Base-by-base conservation (phyloP, 208 protist genomes). In the Borovskyia barvae region DNA sequence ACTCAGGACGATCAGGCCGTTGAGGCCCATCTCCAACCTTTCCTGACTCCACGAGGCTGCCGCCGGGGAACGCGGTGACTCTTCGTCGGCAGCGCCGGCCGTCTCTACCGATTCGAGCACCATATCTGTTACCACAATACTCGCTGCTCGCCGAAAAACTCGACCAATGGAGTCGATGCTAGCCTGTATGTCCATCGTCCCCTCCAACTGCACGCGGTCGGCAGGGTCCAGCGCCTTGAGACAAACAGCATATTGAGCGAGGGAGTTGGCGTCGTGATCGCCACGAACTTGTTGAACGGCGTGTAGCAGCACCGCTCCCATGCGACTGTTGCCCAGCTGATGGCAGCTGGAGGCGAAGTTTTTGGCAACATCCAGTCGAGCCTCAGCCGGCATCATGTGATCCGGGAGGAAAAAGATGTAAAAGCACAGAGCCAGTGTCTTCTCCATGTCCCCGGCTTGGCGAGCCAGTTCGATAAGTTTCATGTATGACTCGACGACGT, bases 1-100 rank as follows among this genome's bases (percentile, higher is more conserved):
- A 64, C 79, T 92, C 14, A 92, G 74, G 50, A 74, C 76, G 42
- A 89, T 87, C 43, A 89, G 75, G n/a, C 67, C 67, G 48, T 70
- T 87, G 24, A 87, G 66, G 32, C 75, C 77, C 15, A 42, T 43
- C 7, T 50, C 42, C 17, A 68, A 4, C 8, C 68, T 43, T 17
- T 46, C 53, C 5, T 30, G 58, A 40, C 53, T 46, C 58, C 62
- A 63, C 20, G 14, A 53, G 19, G 58, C 1, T 35, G 25, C 12
- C 4, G 39, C 1, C 11, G 22, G 6, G 3, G 26, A 48, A 58
- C 40, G 41, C 22, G 14, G 50, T 30, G 12, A 6, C 35, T 14
- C 22, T 20, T 56, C 17, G 30, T 36, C 33, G 50, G 5, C 36
- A 45, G 25, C 49, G 32, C 33, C 35, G 9, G 25, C 40, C 5